These are phyloP conservation scores for Diaporthe aspalathi DNA, from an alignment of 2,329 filamentous ascomycete genomes.

Conservation along the genomic window DNA sequence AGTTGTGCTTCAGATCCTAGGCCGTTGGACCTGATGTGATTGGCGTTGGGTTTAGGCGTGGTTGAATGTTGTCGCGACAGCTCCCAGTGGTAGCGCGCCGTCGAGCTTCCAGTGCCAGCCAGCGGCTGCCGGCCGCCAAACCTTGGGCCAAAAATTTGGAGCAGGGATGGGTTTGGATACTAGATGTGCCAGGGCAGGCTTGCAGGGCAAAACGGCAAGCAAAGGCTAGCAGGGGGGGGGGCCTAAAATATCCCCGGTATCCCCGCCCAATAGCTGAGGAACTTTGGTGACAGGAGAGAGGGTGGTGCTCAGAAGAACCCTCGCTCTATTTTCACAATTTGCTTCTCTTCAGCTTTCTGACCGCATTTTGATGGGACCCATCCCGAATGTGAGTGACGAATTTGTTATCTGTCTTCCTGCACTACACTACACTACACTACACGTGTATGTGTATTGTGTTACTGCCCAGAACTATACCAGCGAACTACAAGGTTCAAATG, in stretches of 20 bases:
- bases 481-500: slow-evolving; percentile 2
- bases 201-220: slow-evolving; percentile 10
- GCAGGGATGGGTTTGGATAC: slow-evolving; percentile 2
- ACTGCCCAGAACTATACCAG: no score
- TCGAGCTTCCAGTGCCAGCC: slow-evolving; percentile 19
- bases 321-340: neutral
- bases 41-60: neutral
- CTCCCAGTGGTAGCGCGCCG: slow-evolving; percentile 32
- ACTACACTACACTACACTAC: no score
- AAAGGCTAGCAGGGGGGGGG: neutral
- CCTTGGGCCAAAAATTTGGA: slow-evolving; percentile 25
- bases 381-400: no score
- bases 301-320: no score
- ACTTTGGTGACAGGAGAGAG: neutral
- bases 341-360: neutral
- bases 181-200: neutral
- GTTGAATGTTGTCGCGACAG: slow-evolving; percentile 36
- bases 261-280: slow-evolving; percentile 5
- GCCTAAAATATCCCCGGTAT: slow-evolving; percentile 1
- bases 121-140: slow-evolving; percentile 31
- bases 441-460: neutral
- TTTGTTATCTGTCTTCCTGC: neutral
- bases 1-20: slow-evolving; percentile 8
- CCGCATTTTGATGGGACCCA: no score
- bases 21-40: slow-evolving; percentile 6